A percentile compares a stretch with the other conserved stretches of the same genome.
These are phyloP conservation scores for Leccinum fibrillosum DNA, from an alignment of 768 basidiomycete species.

Conservation along the genomic window DNA sequence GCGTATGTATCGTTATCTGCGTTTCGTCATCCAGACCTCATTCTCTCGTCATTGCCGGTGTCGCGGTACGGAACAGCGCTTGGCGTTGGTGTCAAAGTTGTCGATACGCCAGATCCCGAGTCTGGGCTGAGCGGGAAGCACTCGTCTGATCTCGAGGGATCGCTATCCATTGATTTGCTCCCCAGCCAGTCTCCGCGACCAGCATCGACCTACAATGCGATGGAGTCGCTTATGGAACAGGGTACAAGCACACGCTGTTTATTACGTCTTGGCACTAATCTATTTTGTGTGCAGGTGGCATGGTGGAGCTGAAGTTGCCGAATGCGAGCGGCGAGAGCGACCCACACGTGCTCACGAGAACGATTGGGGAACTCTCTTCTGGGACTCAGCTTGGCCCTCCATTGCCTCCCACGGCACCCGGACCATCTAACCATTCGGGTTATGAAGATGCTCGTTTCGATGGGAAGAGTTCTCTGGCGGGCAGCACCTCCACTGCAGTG, in stretches of 20 bases:
- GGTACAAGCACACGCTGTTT: constrained; percentile 30
- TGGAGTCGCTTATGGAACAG: constrained; percentile 69
- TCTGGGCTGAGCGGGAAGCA: constrained; percentile 20
- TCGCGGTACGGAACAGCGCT: constrained; percentile 39
- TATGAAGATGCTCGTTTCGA: neutral
- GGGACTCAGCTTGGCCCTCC: constrained; percentile 31
- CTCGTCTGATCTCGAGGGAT: constrained; percentile 22
- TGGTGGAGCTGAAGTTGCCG: constrained; percentile 53
- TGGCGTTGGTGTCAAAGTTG: constrained; percentile 62
- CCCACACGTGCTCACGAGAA: constrained; percentile 38
- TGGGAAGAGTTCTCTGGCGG: neutral
- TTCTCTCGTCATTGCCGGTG: constrained; percentile 5
- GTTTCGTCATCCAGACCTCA: constrained; percentile 11
- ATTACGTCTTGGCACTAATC: neutral
- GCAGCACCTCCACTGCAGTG: constrained; percentile 3
- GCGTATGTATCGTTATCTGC: constrained; percentile 36
- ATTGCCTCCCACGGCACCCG: constrained; percentile 10
- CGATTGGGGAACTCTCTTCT: constrained; percentile 41
- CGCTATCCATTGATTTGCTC: constrained; percentile 25
- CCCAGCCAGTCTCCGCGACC: constrained; percentile 11
- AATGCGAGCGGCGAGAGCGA: constrained; percentile 32
- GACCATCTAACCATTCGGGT: neutral
- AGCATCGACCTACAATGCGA: constrained; percentile 34
- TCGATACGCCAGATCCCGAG: constrained; percentile 28
- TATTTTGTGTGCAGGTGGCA: constrained; percentile 40